Percentiles rank a stretch among this genome's conserved stretches.
Conservation (phyloP, 2,329 filamentous ascomycete species). For the Pseudogymnoascus sp. region DNA sequence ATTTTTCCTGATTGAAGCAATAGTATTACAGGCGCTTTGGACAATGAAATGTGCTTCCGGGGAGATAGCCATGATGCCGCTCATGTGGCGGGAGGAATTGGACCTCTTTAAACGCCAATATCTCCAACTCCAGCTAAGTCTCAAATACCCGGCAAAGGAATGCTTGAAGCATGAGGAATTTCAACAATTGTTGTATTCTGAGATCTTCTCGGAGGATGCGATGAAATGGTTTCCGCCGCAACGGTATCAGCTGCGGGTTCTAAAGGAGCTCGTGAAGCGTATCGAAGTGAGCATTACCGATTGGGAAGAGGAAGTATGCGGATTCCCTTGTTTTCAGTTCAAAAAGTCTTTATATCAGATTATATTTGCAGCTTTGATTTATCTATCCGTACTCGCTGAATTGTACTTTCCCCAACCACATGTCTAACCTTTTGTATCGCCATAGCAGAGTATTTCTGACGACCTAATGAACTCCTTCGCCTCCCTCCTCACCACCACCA, state of each 20-base stretch:
- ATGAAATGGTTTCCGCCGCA: constrained; percentile 52
- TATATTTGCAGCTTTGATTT: constrained; percentile 13
- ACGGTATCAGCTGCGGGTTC: constrained; percentile 59
- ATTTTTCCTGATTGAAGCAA: constrained; percentile 13
- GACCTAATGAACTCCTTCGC: constrained; percentile 64
- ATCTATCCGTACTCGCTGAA: background rate
- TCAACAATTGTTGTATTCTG: constrained; percentile 57
- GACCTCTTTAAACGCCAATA: constrained; percentile 63
- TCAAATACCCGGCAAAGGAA: constrained; percentile 54
- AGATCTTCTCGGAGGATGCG: constrained; percentile 54
- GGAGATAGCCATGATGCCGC: constrained; percentile 25
- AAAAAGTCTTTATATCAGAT: constrained; percentile 13
- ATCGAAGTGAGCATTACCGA: constrained; percentile 70
- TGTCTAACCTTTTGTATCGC: constrained; percentile 22
- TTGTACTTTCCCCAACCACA: background rate
- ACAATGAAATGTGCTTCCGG: constrained; percentile 16
- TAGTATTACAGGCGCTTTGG: constrained; percentile 18
- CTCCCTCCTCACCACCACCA: constrained; percentile 51
- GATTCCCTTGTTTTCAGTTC: constrained; percentile 21
- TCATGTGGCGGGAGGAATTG: constrained; percentile 28
- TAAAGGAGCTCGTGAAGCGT: constrained; percentile 62
- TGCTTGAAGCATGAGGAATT: constrained; percentile 50
- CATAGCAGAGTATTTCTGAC: constrained; percentile 68
- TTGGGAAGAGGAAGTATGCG: constrained; percentile 77
- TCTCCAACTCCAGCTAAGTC: constrained; percentile 59